These are phyloP conservation scores for Acidomyces sp. DNA, from an alignment of 495 filamentous ascomycete genomes.

Conservation along the genomic window DNA sequence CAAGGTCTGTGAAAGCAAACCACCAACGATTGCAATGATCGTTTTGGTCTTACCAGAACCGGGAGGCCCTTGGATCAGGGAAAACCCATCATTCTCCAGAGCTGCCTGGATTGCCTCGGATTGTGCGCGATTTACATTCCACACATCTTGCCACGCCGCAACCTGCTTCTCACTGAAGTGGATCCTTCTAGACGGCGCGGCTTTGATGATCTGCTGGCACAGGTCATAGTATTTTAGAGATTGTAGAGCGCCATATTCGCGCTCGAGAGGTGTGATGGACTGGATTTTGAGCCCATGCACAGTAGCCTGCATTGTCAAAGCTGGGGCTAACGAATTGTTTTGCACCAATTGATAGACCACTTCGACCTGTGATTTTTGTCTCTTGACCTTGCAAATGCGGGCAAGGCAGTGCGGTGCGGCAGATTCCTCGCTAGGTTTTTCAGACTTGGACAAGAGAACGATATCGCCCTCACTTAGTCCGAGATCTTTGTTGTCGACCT, in stretches of 20 bases:
- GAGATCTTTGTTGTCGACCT: constrained; percentile 53
- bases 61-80: constrained; percentile 87
- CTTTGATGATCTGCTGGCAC: constrained; percentile 75
- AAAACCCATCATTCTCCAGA: constrained; percentile 88
- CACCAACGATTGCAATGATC: constrained; percentile 89
- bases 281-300: constrained; percentile 66
- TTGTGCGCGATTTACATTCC: constrained; percentile 76
- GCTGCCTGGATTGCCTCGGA: constrained; percentile 87
- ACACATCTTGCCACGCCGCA: constrained; percentile 52
- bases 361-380: constrained; percentile 66
- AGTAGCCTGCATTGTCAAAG: constrained; percentile 45
- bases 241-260: constrained; percentile 83
- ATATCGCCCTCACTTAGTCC: constrained; percentile 75
- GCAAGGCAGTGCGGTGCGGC: constrained; percentile 70
- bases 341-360: constrained; percentile 72
- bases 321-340: constrained; percentile 39
- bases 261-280: constrained; percentile 81
- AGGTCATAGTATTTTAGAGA: constrained; percentile 90
- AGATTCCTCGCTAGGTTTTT: constrained; percentile 47
- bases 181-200: constrained; percentile 76
- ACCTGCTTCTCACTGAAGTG: constrained; percentile 61
- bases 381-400: constrained; percentile 61
- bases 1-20: constrained; percentile 45
- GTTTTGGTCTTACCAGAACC: constrained; percentile 98
- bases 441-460: constrained; percentile 62